Evolutionary conservation across 2,329 filamentous ascomycete genomes (phyloP).

Genomic region (Aspergillus terreus): DNA sequence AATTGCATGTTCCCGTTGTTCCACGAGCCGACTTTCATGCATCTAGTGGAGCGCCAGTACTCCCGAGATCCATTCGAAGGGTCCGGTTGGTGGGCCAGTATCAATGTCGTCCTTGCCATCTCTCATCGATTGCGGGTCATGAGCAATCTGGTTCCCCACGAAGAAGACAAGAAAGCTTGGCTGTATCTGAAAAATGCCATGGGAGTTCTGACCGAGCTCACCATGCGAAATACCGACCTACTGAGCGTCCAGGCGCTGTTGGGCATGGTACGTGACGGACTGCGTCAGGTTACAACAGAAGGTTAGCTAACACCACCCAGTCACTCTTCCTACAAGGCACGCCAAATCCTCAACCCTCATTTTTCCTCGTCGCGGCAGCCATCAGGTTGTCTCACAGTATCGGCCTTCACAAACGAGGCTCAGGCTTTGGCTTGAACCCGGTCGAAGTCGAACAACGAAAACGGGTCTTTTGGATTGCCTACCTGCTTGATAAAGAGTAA

Average conservation of each 20-base stretch:
- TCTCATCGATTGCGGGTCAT: conserved; percentile 88
- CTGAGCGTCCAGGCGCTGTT: conserved; percentile 90
- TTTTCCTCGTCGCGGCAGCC: conserved; percentile 84
- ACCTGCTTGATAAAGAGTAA: conserved; percentile 68
- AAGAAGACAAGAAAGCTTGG: conserved; percentile 94
- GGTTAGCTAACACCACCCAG: conserved; percentile 27
- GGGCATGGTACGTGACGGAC: conserved; percentile 63
- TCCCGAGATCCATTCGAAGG: conserved; percentile 88
- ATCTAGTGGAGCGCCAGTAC: conserved; percentile 90
- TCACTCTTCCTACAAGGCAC: conserved; percentile 93
- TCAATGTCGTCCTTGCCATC: conserved; percentile 92
- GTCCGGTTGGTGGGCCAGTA: conserved; percentile 96
- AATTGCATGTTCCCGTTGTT: conserved; percentile 98
- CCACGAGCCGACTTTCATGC: conserved; percentile 98
- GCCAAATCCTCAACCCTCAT: conserved; percentile 91
- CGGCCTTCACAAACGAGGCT: conserved; percentile 88
- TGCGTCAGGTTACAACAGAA: neutral
- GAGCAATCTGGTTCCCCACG: conserved; percentile 85
- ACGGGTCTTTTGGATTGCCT: conserved; percentile 73
- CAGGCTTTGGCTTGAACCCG: conserved; percentile 87
- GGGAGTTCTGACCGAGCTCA: conserved; percentile 86
- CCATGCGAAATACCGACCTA: conserved; percentile 93
- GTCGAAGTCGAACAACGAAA: conserved; percentile 91
- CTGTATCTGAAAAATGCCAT: conserved; percentile 94
- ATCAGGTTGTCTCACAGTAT: conserved; percentile 91